Conservation (phyloP, 1,139 yeast genomes). For the Yamadazyma dendronema region DNA sequence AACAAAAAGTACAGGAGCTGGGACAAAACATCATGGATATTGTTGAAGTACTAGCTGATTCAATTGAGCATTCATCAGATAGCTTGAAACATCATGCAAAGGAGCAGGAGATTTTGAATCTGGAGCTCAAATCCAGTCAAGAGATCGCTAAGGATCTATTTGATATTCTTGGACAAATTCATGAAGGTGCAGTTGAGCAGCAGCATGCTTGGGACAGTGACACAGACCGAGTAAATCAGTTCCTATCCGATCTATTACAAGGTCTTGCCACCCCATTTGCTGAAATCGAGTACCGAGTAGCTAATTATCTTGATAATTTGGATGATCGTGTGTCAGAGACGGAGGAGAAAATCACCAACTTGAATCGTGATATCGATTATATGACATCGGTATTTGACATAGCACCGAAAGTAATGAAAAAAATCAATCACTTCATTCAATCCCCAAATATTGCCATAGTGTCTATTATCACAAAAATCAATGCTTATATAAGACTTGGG, state of each 20-base stretch:
- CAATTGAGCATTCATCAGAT: background rate
- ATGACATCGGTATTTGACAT: background rate
- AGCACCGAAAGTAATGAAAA: background rate
- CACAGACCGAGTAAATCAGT: background rate
- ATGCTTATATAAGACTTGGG: too few relatives aligned
- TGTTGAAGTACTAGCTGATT: constrained; percentile 1
- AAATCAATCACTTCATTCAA: too few relatives aligned
- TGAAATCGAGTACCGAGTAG: background rate
- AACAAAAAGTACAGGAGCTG: constrained; percentile 4
- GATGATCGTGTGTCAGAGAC: background rate
- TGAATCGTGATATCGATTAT: background rate
- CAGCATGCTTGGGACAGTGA: background rate
- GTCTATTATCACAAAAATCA: too few relatives aligned
- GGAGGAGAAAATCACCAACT: background rate
- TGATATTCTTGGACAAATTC: constrained; percentile 1
- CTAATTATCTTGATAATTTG: background rate
- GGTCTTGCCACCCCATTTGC: background rate
- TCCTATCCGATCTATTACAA: background rate
- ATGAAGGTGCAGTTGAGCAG: constrained; percentile 4
- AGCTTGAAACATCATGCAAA: background rate
- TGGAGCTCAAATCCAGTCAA: background rate
- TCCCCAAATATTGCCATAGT: too few relatives aligned
- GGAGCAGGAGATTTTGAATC: background rate
- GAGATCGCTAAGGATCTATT: constrained; percentile 3
- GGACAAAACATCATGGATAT: constrained; percentile 2